These are phyloP conservation scores for Raphanus hybrid DNA, from an alignment of 441 rosid genomes.

Conservation along the genomic window DNA sequence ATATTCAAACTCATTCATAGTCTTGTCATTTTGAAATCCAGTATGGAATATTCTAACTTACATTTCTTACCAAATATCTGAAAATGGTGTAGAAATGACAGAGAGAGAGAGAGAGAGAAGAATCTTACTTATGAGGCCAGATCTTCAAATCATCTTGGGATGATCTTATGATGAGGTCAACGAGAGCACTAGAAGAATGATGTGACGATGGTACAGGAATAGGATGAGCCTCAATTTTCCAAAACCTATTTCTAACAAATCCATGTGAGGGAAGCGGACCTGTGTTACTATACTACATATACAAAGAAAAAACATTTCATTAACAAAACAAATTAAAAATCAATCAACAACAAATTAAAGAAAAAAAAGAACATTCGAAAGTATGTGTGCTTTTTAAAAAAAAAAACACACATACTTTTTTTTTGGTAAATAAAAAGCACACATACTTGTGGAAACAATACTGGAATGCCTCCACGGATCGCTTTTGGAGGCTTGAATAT, in stretches of 20 bases:
- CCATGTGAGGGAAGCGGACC: slow-evolving; percentile 72
- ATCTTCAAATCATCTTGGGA: slow-evolving; percentile 59
- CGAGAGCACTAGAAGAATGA: slow-evolving; percentile 44
- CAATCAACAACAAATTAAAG: background rate
- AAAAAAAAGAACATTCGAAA: background rate
- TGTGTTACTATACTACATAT: slow-evolving; percentile 52
- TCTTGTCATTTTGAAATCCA: background rate
- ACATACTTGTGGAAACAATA: slow-evolving; percentile 69
- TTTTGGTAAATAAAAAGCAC: background rate
- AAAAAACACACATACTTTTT: slow-evolving; percentile 43
- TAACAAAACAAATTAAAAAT: slow-evolving; percentile 19
- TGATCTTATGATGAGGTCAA: slow-evolving; percentile 56
- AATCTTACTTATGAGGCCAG: slow-evolving; percentile 67
- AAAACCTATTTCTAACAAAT: slow-evolving; percentile 61
- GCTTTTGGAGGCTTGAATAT: slow-evolving; percentile 59
- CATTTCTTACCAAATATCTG: no score
- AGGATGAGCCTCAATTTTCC: slow-evolving; percentile 61
- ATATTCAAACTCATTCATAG: no score
- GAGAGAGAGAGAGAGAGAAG: background rate
- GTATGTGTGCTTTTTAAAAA: no score
- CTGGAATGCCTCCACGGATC: slow-evolving; percentile 75
- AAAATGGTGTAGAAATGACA: no score
- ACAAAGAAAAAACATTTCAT: background rate
- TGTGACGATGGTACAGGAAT: slow-evolving; percentile 50
- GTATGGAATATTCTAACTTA: background rate